A percentile compares a stretch with the other conserved stretches of the same genome.
Conservation (phyloP, 2,329 filamentous ascomycete species). For the Fusarium ramigenum region DNA sequence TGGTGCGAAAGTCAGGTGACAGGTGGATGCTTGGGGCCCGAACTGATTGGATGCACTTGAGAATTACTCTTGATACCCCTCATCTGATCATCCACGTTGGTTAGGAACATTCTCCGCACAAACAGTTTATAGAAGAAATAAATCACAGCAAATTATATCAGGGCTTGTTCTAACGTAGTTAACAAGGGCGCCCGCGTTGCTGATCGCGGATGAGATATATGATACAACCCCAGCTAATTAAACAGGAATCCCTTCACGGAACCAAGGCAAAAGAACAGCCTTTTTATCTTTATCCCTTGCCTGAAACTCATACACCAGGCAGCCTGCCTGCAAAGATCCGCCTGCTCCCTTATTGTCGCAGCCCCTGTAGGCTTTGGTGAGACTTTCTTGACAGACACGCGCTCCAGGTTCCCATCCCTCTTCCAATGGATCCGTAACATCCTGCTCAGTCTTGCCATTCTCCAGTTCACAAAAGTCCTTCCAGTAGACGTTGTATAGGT, state of each 20-base stretch:
- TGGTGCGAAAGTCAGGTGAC: not conserved
- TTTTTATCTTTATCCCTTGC: not conserved
- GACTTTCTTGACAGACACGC: not conserved
- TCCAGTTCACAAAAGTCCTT: not conserved
- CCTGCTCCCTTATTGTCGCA: not conserved
- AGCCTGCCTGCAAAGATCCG: not conserved
- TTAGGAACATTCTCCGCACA: too few species aligned
- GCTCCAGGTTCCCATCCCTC: not conserved
- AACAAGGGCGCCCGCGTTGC: too few species aligned
- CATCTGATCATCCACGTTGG: too few species aligned
- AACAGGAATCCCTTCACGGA: not conserved
- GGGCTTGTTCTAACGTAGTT: too few species aligned
- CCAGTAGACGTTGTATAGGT: not conserved
- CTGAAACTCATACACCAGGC: not conserved
- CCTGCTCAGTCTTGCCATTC: not conserved
- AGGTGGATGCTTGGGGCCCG: too few species aligned
- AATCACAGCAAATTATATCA: too few species aligned
- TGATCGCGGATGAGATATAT: too few species aligned
- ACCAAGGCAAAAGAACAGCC: not conserved
- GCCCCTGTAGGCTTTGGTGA: not conserved
- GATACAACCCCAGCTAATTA: not conserved
- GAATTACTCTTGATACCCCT: not conserved
- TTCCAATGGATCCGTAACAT: not conserved
- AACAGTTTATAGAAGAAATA: too few species aligned
- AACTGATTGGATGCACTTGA: not conserved